A percentile compares a stretch with the other conserved stretches of the same genome.
These are phyloP conservation scores for Kurtzmaniella natalensis DNA, from an alignment of 1,139 yeast genomes.

Conservation along the genomic window DNA sequence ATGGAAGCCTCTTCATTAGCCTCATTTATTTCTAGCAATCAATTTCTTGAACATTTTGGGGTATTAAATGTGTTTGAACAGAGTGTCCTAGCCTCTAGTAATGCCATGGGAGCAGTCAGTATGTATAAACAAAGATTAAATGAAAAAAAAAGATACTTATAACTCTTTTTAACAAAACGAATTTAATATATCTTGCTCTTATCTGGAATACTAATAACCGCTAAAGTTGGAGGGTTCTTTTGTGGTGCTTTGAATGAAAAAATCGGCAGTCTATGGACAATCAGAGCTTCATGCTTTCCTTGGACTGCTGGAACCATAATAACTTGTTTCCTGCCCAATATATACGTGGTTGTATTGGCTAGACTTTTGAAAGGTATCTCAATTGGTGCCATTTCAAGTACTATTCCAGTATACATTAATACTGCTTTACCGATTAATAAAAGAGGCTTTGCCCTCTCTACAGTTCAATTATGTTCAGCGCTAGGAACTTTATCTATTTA, in stretches of 20 bases:
- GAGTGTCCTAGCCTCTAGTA: slow-evolving; percentile 24
- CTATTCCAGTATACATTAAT: slow-evolving; percentile 29
- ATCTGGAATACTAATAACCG: slow-evolving; percentile 5
- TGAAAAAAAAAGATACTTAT: too few relatives aligned
- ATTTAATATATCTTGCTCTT: too few relatives aligned
- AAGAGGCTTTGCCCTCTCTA: slow-evolving; percentile 21
- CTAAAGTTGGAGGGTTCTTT: slow-evolving; percentile 28
- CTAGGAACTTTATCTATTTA: slow-evolving; percentile 22
- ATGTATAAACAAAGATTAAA: too few relatives aligned
- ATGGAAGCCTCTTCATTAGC: slow-evolving; percentile 26
- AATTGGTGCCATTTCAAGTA: slow-evolving; percentile 26
- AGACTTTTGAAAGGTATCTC: slow-evolving; percentile 28
- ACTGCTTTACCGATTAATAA: slow-evolving; percentile 23
- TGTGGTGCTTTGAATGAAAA: slow-evolving; percentile 28
- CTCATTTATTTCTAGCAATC: slow-evolving; percentile 19
- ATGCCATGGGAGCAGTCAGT: slow-evolving; percentile 31
- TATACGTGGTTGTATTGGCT: slow-evolving; percentile 24
- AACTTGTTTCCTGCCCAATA: slow-evolving; percentile 22
- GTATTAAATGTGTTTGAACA: slow-evolving; percentile 20
- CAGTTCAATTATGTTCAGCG: slow-evolving; percentile 18
- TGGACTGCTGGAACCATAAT: slow-evolving; percentile 27
- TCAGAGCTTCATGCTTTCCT: slow-evolving; percentile 22
- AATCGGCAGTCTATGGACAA: slow-evolving; percentile 23
- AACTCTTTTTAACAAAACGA: too few relatives aligned
- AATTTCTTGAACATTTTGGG: slow-evolving; percentile 22